These are phyloP conservation scores for Leishmania gerbilli DNA, from an alignment of 208 protist genomes.

Conservation along the genomic window DNA sequence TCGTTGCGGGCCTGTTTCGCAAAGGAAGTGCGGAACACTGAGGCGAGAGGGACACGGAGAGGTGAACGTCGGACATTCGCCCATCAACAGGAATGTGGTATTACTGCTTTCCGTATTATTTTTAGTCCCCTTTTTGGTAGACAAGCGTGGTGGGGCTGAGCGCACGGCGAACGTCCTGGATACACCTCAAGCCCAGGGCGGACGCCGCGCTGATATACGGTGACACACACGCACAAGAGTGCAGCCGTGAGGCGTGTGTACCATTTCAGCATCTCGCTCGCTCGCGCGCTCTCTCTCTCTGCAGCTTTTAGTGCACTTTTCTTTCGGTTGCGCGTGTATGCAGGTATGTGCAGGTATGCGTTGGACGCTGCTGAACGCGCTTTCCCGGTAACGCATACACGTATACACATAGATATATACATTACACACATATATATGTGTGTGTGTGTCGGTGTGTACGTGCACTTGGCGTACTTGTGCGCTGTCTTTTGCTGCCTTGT, in stretches of 20 bases:
- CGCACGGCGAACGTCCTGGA: background rate
- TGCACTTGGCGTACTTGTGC: background rate
- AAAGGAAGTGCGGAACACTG: no score
- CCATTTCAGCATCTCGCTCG: background rate
- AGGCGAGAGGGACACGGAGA: no score
- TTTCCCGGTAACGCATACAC: background rate
- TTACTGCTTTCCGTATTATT: no score
- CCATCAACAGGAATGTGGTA: no score
- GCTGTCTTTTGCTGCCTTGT: background rate
- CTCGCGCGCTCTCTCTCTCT: background rate
- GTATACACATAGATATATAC: background rate
- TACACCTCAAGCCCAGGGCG: background rate
- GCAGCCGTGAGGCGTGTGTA: background rate
- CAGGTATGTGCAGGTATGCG: background rate
- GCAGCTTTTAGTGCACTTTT: background rate
- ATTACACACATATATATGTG: background rate
- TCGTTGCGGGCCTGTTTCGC: no score
- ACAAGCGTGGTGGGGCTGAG: background rate
- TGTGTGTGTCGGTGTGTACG: background rate
- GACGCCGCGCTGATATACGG: background rate
- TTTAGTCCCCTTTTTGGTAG: background rate
- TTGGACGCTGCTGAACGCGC: background rate
- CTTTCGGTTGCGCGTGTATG: background rate
- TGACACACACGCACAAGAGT: background rate
- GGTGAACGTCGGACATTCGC: no score